phyloP scores from a whole-genome alignment of 495 filamentous ascomycete genomes.

The Tuber microsphaerosporum region DNA sequence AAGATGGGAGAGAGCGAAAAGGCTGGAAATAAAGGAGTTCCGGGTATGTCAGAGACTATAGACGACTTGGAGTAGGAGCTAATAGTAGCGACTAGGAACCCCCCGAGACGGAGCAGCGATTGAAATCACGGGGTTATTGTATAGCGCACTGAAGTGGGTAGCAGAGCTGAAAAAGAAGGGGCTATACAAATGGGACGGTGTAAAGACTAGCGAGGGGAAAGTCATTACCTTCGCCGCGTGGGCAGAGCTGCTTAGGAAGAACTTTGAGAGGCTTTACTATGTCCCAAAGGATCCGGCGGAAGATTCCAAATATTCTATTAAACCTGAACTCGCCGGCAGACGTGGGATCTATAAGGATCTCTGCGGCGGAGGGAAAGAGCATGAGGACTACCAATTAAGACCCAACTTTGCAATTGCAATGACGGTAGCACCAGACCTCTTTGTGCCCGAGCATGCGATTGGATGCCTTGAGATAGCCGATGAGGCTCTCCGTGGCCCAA shows the following conservation, averaged over 20 bases:
- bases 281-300: constrained; percentile 62
- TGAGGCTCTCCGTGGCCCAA: constrained; percentile 68
- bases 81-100: constrained; percentile 52
- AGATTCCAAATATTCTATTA: constrained; percentile 70
- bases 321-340: constrained; percentile 69
- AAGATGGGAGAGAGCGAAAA: constrained; percentile 99
- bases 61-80: neutral
- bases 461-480: constrained; percentile 72
- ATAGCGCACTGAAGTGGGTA: constrained; percentile 81
- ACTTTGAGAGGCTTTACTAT: constrained; percentile 87
- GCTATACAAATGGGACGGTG: constrained; percentile 63
- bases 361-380: constrained; percentile 75
- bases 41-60: constrained; percentile 41
- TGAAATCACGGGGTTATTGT: constrained; percentile 87
- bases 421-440: constrained; percentile 84
- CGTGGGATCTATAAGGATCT: constrained; percentile 97
- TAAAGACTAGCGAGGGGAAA: constrained; percentile 55
- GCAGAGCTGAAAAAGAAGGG: constrained; percentile 57
- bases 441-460: constrained; percentile 68
- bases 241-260: constrained; percentile 71
- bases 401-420: constrained; percentile 94
- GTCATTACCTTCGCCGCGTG: constrained; percentile 69
- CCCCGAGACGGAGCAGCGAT: constrained; percentile 91
- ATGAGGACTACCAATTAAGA: constrained; percentile 91
- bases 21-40: constrained; percentile 87